Evolutionary conservation across 495 filamentous ascomycete genomes (phyloP), one percentile per base, ranked within the genome.

Genomic region (Aspergillus saccharolyticus): DNA sequence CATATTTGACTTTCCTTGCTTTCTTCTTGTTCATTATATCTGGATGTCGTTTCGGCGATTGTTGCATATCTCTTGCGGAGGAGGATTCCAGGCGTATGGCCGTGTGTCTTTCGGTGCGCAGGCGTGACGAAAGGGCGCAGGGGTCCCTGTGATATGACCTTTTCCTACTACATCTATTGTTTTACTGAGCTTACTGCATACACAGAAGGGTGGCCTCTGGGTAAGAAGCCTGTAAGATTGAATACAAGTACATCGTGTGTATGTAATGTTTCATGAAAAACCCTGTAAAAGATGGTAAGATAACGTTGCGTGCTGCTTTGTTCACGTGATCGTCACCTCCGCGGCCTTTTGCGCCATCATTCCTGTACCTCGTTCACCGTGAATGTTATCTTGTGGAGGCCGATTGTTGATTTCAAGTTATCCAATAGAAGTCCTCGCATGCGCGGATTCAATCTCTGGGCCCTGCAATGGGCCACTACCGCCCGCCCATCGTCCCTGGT

Each of bases 191-290:
- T 44, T 46, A 1, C 45, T 12, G 12, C 58, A 28, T 52, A 53
- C 65, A 65, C 70, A 70, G 55, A 76, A 74, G 72, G 68, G 69
- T 67, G 58, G 55, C 55, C 60, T 53, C 59, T 42, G 24, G 22
- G 47, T 55, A 51, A 63, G 58, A 50, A 22, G 54, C 21, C 55
- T 70, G 58, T 66, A 63, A 5, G 4, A 39, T 8, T 12, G 7
- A 39, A 39, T 39, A 12, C 33, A 12, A 39, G 4, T 39, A 39
- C 33, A 39, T 5, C 7, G 33, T 10, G n/a, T n/a, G n/a, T n/a
- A n/a, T n/a, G n/a, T n/a, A n/a, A n/a, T n/a, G n/a, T n/a, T n/a
- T n/a, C n/a, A n/a, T n/a, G n/a, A n/a, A n/a, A n/a, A n/a, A n/a
- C n/a, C n/a, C n/a, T n/a, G n/a, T n/a, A n/a, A n/a, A n/a, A n/a